phyloP scores from a whole-genome alignment of 73 alveolate genomes.

The Stentor coeruleus region DNA sequence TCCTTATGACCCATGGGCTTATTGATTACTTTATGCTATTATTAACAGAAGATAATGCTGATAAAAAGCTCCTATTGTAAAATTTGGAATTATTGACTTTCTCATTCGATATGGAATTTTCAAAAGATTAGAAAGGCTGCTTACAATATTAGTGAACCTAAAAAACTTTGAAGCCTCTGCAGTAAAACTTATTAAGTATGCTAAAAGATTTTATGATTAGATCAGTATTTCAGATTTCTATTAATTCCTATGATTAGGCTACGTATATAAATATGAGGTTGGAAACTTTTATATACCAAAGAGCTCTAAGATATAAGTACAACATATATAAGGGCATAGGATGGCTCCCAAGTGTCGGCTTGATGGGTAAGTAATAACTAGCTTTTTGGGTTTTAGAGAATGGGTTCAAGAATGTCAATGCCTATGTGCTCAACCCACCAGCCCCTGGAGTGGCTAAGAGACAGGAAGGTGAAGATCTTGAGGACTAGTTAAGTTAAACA shows the following conservation, averaged over 20 bases:
- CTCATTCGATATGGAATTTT: background rate
- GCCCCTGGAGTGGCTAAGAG: background rate
- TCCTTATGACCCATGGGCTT: background rate
- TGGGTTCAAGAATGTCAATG: background rate
- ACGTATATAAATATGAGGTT: too few species aligned
- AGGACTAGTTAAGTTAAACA: too few species aligned
- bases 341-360: background rate
- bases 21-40: background rate
- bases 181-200: background rate
- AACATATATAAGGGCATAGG: background rate
- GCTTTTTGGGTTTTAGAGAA: background rate
- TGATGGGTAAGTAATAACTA: too few species aligned
- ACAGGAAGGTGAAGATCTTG: background rate
- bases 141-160: background rate
- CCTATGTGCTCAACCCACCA: background rate
- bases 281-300: background rate
- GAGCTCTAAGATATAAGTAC: constrained; percentile 1
- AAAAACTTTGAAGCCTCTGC: background rate
- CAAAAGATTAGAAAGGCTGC: background rate
- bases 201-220: background rate
- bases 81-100: background rate
- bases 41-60: background rate
- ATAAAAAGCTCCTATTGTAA: background rate
- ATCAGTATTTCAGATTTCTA: too few species aligned
- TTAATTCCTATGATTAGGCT: too few species aligned